Evolutionary conservation across 768 basidiomycete species (phyloP), one percentile per base, ranked within the genome.

Genomic region (Tricholoma saponaceum): DNA sequence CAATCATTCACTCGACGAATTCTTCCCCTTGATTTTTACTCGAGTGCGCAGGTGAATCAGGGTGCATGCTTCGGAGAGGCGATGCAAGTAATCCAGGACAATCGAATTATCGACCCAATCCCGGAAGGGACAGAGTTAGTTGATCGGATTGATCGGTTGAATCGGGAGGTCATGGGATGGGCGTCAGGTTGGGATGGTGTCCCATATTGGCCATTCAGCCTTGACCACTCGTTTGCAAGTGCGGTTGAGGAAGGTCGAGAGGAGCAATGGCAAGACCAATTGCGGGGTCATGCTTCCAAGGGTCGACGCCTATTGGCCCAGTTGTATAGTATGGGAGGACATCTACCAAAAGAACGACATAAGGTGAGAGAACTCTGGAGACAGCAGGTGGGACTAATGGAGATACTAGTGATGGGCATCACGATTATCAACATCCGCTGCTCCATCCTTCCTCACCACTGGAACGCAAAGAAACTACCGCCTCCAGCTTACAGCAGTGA

Each of bases 341-440:
- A 46, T 28, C 28, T 56, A 20, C 55, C 46, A 28, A 32, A 44
- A 30, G 44, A 56, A 25, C 28, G 8, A 30, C 13, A 32, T 33
- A 33, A 32, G 43, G 44, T 56, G 12, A 28, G 46, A 32, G 55
- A 56, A 33, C 43, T 56, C 32, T 56, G 55, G 55, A 30, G 43
- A 33, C 26, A 28, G 18, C 28, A 41, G 30, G 55, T 56, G 28
- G 55, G 46, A 23, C 20, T 56, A 46, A 46, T 56, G 23, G 55
- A 56, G 44, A 44, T 56, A 18, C 43, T 56, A 9, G 46, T 35
- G 25, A 56, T 49, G 55, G 43, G 55, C 39, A 47, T 47, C 46
- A 47, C 25, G 16, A 26, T 25, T 7, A 26, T 47, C 46, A 47
- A 47, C 46, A 47, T 47, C 46, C 14, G 16, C 46, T 47, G 46